phyloP scores from a whole-genome alignment of 202 grass and related monocot genomes.

The Brachypodium distachyon region DNA sequence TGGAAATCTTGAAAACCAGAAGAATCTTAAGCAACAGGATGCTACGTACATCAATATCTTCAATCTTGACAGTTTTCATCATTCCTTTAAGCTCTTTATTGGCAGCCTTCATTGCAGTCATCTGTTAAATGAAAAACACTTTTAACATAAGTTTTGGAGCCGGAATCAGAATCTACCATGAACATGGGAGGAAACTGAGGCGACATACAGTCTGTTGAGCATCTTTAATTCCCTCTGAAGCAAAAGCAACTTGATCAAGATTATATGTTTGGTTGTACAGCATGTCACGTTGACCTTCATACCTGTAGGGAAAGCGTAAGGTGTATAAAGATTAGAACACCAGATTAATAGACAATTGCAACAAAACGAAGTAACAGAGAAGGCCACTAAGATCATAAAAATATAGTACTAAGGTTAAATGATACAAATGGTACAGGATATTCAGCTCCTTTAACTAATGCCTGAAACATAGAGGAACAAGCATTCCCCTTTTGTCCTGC shows the following conservation, averaged over 20 bases:
- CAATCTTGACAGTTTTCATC: conserved; percentile 93
- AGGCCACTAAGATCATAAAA: not conserved
- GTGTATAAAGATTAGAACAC: not conserved
- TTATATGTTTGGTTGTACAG: conserved; percentile 91
- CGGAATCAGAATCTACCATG: not conserved
- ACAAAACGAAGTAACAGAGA: not conserved
- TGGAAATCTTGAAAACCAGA: not conserved
- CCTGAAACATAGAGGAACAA: not conserved
- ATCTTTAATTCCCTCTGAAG: conserved; percentile 73
- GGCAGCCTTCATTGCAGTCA: conserved; percentile 82
- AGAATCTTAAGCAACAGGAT: not conserved
- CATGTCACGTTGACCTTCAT: conserved; percentile 85
- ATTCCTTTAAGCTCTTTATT: conserved; percentile 96
- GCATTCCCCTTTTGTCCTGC: not conserved
- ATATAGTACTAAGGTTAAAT: not conserved
- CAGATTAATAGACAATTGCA: not conserved
- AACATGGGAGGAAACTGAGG: not conserved
- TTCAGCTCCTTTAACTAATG: not conserved
- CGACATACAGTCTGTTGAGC: conserved; percentile 72
- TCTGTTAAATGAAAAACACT: conserved; percentile 33
- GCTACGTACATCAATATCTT: conserved; percentile 74
- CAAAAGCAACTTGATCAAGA: conserved; percentile 91
- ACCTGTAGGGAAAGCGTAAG: conserved; percentile 36
- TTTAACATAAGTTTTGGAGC: not conserved
- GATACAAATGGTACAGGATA: not conserved